These are phyloP conservation scores for Coprinopsis strossmayeri DNA, from an alignment of 768 basidiomycete genomes.

Conservation along the genomic window DNA sequence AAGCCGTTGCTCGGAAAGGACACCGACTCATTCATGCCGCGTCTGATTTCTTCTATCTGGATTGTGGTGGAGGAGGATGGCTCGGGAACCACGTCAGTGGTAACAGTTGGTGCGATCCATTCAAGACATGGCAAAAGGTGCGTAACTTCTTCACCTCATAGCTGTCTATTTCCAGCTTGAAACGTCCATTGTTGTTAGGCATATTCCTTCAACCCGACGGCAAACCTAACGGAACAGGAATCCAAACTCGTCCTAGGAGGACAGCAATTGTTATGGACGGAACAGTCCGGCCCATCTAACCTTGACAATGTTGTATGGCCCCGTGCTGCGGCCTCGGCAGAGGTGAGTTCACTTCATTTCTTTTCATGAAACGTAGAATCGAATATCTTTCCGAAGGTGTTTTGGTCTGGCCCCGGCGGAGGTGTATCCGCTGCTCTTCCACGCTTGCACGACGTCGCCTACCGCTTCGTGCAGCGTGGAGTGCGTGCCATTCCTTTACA, in stretches of 20 bases:
- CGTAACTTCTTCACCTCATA: not conserved
- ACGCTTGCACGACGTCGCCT: conserved; percentile 61
- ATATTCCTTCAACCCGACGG: conserved; percentile 70
- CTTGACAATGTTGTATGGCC: conserved; percentile 69
- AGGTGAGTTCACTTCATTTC: conserved; percentile 28
- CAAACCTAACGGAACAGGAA: conserved; percentile 45
- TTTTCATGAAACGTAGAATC: no score
- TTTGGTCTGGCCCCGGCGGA: conserved; percentile 60
- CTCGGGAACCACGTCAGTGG: conserved; percentile 41
- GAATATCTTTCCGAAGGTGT: no score
- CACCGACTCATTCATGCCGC: conserved; percentile 61
- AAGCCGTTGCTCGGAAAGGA: conserved; percentile 49
- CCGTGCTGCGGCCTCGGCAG: conserved; percentile 62
- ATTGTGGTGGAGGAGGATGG: conserved; percentile 72
- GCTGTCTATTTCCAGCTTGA: not conserved
- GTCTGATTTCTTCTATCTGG: conserved; percentile 79
- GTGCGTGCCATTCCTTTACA: conserved; percentile 56
- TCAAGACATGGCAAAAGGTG: conserved; percentile 80
- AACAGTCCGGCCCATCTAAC: conserved; percentile 62
- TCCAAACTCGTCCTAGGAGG: conserved; percentile 57
- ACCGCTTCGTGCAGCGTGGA: conserved; percentile 56
- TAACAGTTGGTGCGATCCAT: conserved; percentile 72
- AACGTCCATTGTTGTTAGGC: conserved; percentile 19
- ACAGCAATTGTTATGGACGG: conserved; percentile 67
- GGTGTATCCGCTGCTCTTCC: conserved; percentile 47